Conservation (phyloP, 257 asterid species). For the Euphrasia confusa region DNA sequence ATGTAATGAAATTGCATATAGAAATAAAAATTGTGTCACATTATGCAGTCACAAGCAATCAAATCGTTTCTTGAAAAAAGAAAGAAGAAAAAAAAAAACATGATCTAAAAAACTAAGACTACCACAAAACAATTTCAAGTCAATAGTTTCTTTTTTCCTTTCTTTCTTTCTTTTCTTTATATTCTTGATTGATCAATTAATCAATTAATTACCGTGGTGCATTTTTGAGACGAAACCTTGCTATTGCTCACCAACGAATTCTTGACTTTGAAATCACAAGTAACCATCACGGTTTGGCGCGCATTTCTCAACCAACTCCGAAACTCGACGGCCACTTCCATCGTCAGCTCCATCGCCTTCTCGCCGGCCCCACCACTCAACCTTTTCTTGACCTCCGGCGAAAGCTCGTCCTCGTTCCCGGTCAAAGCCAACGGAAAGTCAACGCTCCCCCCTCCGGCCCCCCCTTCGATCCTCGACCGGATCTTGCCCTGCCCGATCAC, state of each 20-base stretch:
- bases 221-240: slow-evolving; percentile 36
- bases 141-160: background rate
- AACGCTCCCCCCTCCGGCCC: slow-evolving; percentile 11
- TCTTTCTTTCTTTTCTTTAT: background rate
- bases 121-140: background rate
- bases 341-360: slow-evolving; percentile 29
- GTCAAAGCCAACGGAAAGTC: slow-evolving; percentile 24
- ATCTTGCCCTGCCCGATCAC: slow-evolving; percentile 38
- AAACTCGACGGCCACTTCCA: slow-evolving; percentile 36
- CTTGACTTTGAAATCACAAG: slow-evolving; percentile 45
- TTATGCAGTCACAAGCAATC: too few relatives aligned
- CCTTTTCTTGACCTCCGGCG: slow-evolving; percentile 21
- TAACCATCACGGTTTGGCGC: slow-evolving; percentile 24
- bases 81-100: too few relatives aligned
- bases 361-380: slow-evolving; percentile 24
- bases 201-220: slow-evolving; percentile 30
- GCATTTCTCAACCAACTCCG: slow-evolving; percentile 37
- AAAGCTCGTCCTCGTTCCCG: slow-evolving; percentile 22
- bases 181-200: slow-evolving; percentile 6
- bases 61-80: too few relatives aligned
- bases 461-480: slow-evolving; percentile 15
- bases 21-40: too few relatives aligned
- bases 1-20: too few relatives aligned
- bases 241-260: slow-evolving; percentile 27
- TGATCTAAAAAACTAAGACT: too few relatives aligned